These are phyloP conservation scores for Nepenthes alata DNA, from an alignment of 179 eudicot species.

Conservation along the genomic window DNA sequence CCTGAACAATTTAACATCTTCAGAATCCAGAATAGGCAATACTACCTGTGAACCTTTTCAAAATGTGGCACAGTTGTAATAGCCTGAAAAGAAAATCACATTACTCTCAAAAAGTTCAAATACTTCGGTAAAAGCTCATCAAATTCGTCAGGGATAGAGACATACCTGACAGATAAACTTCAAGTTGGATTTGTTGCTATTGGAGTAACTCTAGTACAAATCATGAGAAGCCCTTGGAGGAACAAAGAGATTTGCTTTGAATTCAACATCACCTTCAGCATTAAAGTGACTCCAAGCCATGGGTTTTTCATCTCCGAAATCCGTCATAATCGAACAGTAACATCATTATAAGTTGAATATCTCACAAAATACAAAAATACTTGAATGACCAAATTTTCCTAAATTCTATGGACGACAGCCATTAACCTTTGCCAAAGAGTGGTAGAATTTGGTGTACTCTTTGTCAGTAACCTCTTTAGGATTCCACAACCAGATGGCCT, in stretches of 20 bases:
- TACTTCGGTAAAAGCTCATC: slow-evolving; percentile 95
- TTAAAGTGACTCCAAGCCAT: slow-evolving; percentile 89
- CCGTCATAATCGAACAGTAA: slow-evolving; percentile 27
- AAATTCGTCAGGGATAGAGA: slow-evolving; percentile 93
- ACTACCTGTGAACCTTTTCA: neutral
- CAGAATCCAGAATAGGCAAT: slow-evolving; percentile 9
- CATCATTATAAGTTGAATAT: neutral
- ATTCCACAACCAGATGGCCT: slow-evolving; percentile 88
- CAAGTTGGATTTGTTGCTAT: slow-evolving; percentile 70
- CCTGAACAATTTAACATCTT: slow-evolving; percentile 34
- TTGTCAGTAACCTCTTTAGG: slow-evolving; percentile 98
- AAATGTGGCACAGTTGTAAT: too few relatives aligned
- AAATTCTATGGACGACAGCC: neutral
- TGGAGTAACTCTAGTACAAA: slow-evolving; percentile 90
- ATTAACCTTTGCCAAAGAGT: slow-evolving; percentile 76
- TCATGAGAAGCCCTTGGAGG: slow-evolving; percentile 97
- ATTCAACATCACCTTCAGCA: slow-evolving; percentile 99
- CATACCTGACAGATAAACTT: slow-evolving; percentile 79
- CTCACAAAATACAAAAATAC: neutral
- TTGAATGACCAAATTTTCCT: neutral
- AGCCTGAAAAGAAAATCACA: neutral
- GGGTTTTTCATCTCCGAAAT: slow-evolving; percentile 84
- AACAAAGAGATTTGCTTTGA: slow-evolving; percentile 84
- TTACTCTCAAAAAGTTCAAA: slow-evolving; percentile 77
- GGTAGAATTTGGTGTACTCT: slow-evolving; percentile 87